Conservation (phyloP, 768 basidiomycete species). For the Hemileccinum rubropunctum region DNA sequence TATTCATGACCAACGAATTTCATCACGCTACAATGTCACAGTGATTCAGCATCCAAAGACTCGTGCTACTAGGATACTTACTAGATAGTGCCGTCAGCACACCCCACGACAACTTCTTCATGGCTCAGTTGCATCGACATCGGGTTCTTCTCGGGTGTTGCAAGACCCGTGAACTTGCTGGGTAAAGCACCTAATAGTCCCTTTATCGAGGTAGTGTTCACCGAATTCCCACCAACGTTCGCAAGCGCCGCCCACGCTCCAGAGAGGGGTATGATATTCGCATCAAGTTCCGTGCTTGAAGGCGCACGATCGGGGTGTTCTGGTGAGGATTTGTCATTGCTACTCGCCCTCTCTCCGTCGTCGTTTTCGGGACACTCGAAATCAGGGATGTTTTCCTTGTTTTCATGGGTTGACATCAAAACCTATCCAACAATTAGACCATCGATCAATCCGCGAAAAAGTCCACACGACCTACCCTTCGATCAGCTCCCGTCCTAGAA, state of each 20-base stretch:
- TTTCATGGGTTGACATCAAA: conserved; percentile 78
- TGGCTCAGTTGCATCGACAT: conserved; percentile 93
- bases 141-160: conserved; percentile 89
- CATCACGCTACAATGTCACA: conserved; percentile 45
- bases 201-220: conserved; percentile 37
- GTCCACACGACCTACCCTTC: conserved; percentile 54
- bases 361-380: conserved; percentile 24
- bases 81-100: conserved; percentile 92
- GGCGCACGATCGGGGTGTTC: conserved; percentile 12
- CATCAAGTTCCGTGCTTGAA: conserved; percentile 41
- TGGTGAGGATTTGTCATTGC: neutral
- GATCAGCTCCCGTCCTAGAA: conserved; percentile 75
- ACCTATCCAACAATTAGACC: conserved; percentile 44
- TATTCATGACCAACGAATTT: conserved; percentile 61
- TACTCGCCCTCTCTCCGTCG: conserved; percentile 1
- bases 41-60: conserved; percentile 10
- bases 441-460: neutral
- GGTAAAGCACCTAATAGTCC: conserved; percentile 65
- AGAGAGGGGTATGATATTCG: conserved; percentile 59
- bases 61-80: conserved; percentile 37
- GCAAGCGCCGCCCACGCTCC: conserved; percentile 79
- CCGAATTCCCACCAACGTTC: conserved; percentile 31
- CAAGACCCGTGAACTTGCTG: conserved; percentile 69
- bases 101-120: conserved; percentile 88
- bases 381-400: conserved; percentile 39